A percentile compares a stretch with the other conserved stretches of the same genome.
Conservation (phyloP, 1,284 basidiomycete genomes). For the Phylloporus sp. region DNA sequence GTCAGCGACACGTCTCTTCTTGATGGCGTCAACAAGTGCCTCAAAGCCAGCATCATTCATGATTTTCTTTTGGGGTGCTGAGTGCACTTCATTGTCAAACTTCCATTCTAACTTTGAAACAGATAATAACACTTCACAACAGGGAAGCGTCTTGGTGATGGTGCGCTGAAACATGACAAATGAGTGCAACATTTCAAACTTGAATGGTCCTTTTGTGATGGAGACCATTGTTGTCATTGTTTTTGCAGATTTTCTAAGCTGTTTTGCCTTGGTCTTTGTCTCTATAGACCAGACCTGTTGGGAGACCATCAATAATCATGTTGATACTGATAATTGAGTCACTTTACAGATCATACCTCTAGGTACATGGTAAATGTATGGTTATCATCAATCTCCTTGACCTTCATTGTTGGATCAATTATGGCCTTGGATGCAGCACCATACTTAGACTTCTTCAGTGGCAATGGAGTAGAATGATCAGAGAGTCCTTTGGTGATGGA, state of each 20-base stretch:
- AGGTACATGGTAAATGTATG: too few species aligned
- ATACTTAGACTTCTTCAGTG: too few species aligned
- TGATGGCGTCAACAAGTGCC: background rate
- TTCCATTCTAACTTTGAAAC: background rate
- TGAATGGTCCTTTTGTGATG: background rate
- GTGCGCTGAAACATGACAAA: background rate
- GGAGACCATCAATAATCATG: too few species aligned
- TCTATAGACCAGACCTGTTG: background rate
- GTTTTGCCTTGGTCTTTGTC: background rate
- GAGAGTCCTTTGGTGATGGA: too few species aligned
- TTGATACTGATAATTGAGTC: too few species aligned
- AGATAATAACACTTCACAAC: background rate
- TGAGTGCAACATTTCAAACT: background rate
- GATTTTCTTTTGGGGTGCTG: background rate
- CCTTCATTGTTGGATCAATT: too few species aligned
- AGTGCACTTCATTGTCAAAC: background rate
- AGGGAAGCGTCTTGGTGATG: background rate
- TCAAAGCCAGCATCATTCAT: background rate
- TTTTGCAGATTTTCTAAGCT: background rate
- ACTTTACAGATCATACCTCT: too few species aligned
- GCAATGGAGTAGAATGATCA: too few species aligned
- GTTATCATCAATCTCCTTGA: too few species aligned
- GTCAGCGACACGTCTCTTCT: background rate
- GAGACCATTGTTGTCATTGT: background rate
- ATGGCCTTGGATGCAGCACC: too few species aligned